Percentiles rank a stretch among this genome's conserved stretches.
Evolutionary conservation across 495 filamentous ascomycete genomes (phyloP).

Genomic region (Podospora sp.): DNA sequence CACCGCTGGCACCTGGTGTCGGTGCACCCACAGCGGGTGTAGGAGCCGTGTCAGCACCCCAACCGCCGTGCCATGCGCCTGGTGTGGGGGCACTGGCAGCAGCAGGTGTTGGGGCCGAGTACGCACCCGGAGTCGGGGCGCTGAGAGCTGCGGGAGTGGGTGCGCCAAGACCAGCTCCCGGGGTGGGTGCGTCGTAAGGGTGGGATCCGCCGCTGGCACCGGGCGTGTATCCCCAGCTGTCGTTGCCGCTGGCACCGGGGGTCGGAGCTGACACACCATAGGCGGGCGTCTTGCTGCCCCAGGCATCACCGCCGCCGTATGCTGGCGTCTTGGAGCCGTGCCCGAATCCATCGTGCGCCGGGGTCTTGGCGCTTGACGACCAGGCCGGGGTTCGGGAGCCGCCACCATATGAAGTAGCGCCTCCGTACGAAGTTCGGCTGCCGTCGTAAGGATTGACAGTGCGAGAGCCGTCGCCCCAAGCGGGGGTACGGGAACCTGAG

Average conservation of each 20-base stretch:
- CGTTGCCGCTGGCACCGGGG: constrained; percentile 54
- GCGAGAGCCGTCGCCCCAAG: constrained; percentile 75
- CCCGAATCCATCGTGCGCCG: constrained; percentile 64
- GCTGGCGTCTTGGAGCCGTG: constrained; percentile 74
- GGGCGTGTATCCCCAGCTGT: constrained; percentile 55
- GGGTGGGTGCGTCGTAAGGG: constrained; percentile 74
- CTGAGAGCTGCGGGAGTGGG: constrained; percentile 72
- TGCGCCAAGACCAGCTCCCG: constrained; percentile 66
- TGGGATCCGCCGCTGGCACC: constrained; percentile 65
- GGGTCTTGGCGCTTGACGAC: constrained; percentile 58
- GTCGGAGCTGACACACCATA: constrained; percentile 61
- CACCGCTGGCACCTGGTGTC: constrained; percentile 66
- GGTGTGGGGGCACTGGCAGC: constrained; percentile 76
- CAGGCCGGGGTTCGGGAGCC: constrained; percentile 55
- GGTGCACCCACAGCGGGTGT: constrained; percentile 65
- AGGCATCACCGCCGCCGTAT: constrained; percentile 67
- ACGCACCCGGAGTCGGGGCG: constrained; percentile 79
- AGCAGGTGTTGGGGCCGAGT: constrained; percentile 68
- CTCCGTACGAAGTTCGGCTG: constrained; percentile 69
- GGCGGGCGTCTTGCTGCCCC: constrained; percentile 76
- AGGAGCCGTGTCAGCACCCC: constrained; percentile 63
- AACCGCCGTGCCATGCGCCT: constrained; percentile 55
- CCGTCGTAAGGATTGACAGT: constrained; percentile 84
- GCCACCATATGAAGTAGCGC: constrained; percentile 59
- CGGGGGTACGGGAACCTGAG: constrained; percentile 68